phyloP scores from a whole-genome alignment of 1,284 basidiomycete genomes.

The Boletus holoroseus region DNA sequence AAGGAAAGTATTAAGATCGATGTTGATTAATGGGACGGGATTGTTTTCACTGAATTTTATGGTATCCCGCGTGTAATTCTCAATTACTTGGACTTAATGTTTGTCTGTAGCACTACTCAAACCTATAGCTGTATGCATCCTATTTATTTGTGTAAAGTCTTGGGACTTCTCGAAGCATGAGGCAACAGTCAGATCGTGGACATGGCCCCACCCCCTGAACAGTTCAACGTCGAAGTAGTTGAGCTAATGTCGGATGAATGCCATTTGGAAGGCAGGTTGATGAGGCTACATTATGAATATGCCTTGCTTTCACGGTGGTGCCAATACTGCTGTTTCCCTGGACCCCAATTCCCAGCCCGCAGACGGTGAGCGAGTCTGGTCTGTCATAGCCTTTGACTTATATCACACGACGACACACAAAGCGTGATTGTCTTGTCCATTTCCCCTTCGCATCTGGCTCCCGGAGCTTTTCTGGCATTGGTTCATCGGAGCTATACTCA shows the following conservation, averaged over 20 bases:
- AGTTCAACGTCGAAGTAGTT: too few relatives aligned
- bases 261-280: too few relatives aligned
- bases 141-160: too few relatives aligned
- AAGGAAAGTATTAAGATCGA: constrained; percentile 34
- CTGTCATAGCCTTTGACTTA: constrained; percentile 2
- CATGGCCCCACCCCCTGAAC: too few relatives aligned
- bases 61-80: background rate
- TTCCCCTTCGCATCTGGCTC: constrained; percentile 52
- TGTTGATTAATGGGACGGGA: constrained; percentile 17
- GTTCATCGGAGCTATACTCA: constrained; percentile 55
- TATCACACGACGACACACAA: constrained; percentile 45
- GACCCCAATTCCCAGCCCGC: constrained; percentile 35
- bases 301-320: constrained; percentile 56
- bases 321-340: constrained; percentile 57
- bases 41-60: background rate
- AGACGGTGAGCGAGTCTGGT: constrained; percentile 46
- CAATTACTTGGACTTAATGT: background rate
- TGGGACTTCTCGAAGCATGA: too few relatives aligned
- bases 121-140: background rate
- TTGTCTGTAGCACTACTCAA: constrained; percentile 14
- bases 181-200: too few relatives aligned
- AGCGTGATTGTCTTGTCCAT: constrained; percentile 56
- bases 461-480: constrained; percentile 64
- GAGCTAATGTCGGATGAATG: too few relatives aligned
- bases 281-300: too few relatives aligned